A percentile compares a stretch with the other conserved stretches of the same genome.
Evolutionary conservation across 2,329 filamentous ascomycete genomes (phyloP).

Genomic region (Pseudogymnoascus sp.): DNA sequence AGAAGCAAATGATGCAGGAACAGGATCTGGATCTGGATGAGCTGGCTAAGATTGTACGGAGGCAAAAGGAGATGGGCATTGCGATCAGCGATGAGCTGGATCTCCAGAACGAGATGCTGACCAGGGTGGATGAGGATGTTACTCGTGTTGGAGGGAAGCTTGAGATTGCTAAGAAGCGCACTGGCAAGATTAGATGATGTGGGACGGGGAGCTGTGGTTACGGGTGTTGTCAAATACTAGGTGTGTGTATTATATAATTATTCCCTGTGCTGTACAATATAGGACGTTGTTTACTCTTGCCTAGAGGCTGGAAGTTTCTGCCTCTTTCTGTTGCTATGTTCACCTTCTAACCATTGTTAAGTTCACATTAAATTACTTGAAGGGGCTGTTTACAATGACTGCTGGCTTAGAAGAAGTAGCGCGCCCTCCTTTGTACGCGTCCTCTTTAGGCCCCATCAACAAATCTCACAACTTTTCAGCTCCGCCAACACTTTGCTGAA

Average conservation of each 20-base stretch:
- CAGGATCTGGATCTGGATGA: constrained; percentile 68
- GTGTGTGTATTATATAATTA: neutral
- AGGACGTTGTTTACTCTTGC: neutral
- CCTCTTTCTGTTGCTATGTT: neutral
- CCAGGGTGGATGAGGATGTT: constrained; percentile 58
- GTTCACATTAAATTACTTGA: neutral
- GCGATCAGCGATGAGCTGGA: constrained; percentile 69
- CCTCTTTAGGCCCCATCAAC: neutral
- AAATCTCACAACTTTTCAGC: neutral
- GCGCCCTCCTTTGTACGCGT: neutral
- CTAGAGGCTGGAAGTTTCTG: neutral
- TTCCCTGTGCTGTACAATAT: neutral
- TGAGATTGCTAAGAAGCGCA: constrained; percentile 64
- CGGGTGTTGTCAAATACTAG: neutral
- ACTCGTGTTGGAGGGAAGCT: constrained; percentile 63
- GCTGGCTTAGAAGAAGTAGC: neutral
- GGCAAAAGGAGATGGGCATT: constrained; percentile 72
- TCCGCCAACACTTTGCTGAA: neutral
- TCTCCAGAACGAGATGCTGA: constrained; percentile 64
- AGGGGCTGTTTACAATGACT: neutral
- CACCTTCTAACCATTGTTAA: neutral
- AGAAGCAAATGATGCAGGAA: constrained; percentile 65
- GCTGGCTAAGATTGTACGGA: constrained; percentile 59
- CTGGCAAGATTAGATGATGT: constrained; percentile 48
- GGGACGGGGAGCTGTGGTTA: neutral